Base-by-base conservation (phyloP, 352 stramenopile genomes). In the Globisporangium rhizosaccharum region DNA sequence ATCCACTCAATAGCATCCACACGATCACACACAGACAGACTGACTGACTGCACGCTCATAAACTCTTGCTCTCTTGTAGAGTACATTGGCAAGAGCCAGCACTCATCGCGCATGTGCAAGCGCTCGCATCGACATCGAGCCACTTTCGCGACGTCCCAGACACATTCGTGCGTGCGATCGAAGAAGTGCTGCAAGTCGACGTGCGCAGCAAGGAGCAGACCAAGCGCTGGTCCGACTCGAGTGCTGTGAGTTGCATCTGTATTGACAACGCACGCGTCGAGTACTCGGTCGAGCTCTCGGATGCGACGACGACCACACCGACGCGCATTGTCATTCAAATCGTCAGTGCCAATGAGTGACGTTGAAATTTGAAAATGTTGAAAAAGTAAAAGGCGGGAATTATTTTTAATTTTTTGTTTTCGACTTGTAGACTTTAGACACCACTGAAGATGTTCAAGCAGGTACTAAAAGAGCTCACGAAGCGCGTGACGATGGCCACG, bases 131-230 rank as follows among this genome's bases (percentile, higher is more conserved):
- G 39, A 70, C 59, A 3, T 89, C 82, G 9, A 62, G 45, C 0
- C 72, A 88, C 41, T 92, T 84, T 50, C 66, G 59, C 18, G 53
- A 62, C 18, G 54, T 65, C 20, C 51, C 70, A 11, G 54, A 62
- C 1, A 51, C 44, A 0, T 80, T 90, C 46, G 59, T 74, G 6
- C 53, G 58, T 33, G 74, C 79, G 10, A 82, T 92, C 48, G 67
- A 88, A 57, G 61, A 92, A 51, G 76, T 92, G 9, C 57, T 92
- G 53, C 70, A 73, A 57, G 80, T 84, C 17, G 82, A 92, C 36
- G 79, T 92, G 23, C 82, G 82, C 30, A 92, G 82, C 65, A 88
- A 88, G 62, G 73, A 87, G 45, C 80, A 88, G 41, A 92, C 81
- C 15, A 70, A 71, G 58, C 70, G 76, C 5, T 83, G 70, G 66